phyloP scores from a whole-genome alignment of 2,329 filamentous ascomycete genomes.

The Aspergillus sp. region DNA sequence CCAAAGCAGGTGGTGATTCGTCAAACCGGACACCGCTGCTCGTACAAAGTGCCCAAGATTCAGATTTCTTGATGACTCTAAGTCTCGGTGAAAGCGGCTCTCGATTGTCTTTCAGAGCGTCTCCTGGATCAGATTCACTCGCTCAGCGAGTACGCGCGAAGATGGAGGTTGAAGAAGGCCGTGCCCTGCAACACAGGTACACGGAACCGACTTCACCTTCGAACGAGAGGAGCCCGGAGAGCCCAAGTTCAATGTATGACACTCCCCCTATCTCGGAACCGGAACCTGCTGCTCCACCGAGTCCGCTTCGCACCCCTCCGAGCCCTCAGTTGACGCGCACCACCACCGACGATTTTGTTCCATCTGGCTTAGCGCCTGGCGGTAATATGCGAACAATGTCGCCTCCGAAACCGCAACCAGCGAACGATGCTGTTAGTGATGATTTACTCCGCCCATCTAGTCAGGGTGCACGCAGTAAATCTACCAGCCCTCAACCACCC shows the following conservation, averaged over 20 bases:
- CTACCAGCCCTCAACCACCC: constrained; percentile 30
- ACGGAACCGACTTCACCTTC: constrained; percentile 37
- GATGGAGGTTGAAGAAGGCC: constrained; percentile 59
- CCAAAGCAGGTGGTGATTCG: constrained; percentile 15
- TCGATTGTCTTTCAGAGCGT: constrained; percentile 45
- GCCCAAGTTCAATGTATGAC: constrained; percentile 32
- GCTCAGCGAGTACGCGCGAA: constrained; percentile 53
- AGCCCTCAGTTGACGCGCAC: constrained; percentile 25
- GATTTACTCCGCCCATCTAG: constrained; percentile 23
- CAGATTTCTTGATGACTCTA: constrained; percentile 43
- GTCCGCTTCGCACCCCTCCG: constrained; percentile 34
- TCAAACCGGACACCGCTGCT: constrained; percentile 34
- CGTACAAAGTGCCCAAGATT: constrained; percentile 40
- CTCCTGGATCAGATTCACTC: constrained; percentile 49
- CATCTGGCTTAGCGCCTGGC: constrained; percentile 31
- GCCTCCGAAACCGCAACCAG: constrained; percentile 20
- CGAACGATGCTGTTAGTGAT: constrained; percentile 18
- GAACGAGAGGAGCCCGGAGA: constrained; percentile 30
- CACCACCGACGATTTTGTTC: constrained; percentile 30
- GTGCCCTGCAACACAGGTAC: constrained; percentile 52
- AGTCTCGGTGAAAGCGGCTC: constrained; percentile 35
- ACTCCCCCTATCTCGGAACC: constrained; percentile 34
- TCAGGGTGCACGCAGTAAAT: constrained; percentile 21
- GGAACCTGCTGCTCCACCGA: constrained; percentile 29
- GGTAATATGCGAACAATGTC: constrained; percentile 24